Conservation (phyloP, 177 flowering plant genomes). For the Vitis hybrid region DNA sequence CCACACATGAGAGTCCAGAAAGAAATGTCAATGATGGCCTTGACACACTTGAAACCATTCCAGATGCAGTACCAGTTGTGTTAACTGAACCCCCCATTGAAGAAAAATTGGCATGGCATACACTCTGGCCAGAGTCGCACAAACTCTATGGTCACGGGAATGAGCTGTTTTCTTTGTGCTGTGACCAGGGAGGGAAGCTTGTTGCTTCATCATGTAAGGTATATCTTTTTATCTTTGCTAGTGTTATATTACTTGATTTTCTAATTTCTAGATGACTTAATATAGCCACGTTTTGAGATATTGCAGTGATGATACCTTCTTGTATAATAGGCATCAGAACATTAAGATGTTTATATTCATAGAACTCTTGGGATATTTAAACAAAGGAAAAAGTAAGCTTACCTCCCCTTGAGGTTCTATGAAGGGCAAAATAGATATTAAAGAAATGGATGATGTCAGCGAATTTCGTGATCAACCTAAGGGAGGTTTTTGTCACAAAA, state of each 20-base stretch:
- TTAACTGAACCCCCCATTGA: constrained; percentile 90
- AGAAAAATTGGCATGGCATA: constrained; percentile 90
- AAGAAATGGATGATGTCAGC: no score
- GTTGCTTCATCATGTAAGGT: constrained; percentile 98
- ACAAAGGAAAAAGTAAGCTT: no score
- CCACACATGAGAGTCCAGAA: constrained; percentile 36
- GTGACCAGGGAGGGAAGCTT: constrained; percentile 76
- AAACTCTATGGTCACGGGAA: constrained; percentile 99
- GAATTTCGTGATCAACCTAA: no score
- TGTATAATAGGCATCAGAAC: background rate
- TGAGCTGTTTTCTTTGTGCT: constrained; percentile 87
- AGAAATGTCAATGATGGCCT: constrained; percentile 47
- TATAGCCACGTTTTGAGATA: background rate
- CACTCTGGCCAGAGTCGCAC: constrained; percentile 97
- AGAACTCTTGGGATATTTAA: background rate
- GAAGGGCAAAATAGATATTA: no score
- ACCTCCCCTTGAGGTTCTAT: no score
- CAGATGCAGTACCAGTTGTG: constrained; percentile 85
- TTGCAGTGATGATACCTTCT: background rate
- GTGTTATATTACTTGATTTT: background rate
- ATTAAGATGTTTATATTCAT: background rate
- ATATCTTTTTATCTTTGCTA: constrained; percentile 6
- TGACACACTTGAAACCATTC: constrained; percentile 80
- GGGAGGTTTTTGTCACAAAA: no score
- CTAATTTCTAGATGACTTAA: background rate